Evolutionary conservation across 2,329 filamentous ascomycete species (phyloP).

Genomic region (Claviceps monticola): DNA sequence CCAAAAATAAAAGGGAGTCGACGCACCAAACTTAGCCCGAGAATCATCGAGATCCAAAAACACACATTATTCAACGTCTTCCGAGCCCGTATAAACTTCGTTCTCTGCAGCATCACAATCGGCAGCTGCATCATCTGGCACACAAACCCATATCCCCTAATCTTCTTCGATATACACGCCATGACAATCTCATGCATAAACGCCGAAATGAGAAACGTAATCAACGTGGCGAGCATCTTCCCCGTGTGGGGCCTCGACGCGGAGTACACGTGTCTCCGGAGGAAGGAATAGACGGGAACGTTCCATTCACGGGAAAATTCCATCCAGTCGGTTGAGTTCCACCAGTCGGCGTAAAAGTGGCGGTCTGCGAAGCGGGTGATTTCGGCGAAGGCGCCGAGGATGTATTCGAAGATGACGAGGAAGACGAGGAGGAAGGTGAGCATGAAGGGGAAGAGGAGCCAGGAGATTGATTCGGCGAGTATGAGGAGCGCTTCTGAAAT

Average conservation of each 20-base stretch:
- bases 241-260: slow-evolving; percentile 67
- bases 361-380: slow-evolving; percentile 87
- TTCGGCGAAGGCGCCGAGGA: slow-evolving; percentile 87
- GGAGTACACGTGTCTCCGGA: slow-evolving; percentile 85
- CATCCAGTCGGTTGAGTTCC: slow-evolving; percentile 77
- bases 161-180: slow-evolving; percentile 95
- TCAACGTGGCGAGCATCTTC: slow-evolving; percentile 62
- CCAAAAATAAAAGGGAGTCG: not conserved
- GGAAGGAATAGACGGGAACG: slow-evolving; percentile 91
- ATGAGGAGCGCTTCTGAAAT: slow-evolving; percentile 60
- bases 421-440: slow-evolving; percentile 90
- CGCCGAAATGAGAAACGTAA: slow-evolving; percentile 85
- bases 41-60: slow-evolving; percentile 87
- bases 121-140: slow-evolving; percentile 96
- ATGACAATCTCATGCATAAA: slow-evolving; percentile 90
- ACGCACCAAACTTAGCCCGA: slow-evolving; percentile 67
- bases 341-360: slow-evolving; percentile 76
- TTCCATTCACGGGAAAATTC: slow-evolving; percentile 97
- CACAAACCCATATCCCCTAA: slow-evolving; percentile 84
- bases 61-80: slow-evolving; percentile 76
- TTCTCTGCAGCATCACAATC: slow-evolving; percentile 82
- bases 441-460: slow-evolving; percentile 95
- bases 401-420: slow-evolving; percentile 95
- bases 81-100: slow-evolving; percentile 57
- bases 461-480: slow-evolving; percentile 76